Base-by-base conservation (phyloP, 2,329 filamentous ascomycete species). In the Corynespora cassiicola region DNA sequence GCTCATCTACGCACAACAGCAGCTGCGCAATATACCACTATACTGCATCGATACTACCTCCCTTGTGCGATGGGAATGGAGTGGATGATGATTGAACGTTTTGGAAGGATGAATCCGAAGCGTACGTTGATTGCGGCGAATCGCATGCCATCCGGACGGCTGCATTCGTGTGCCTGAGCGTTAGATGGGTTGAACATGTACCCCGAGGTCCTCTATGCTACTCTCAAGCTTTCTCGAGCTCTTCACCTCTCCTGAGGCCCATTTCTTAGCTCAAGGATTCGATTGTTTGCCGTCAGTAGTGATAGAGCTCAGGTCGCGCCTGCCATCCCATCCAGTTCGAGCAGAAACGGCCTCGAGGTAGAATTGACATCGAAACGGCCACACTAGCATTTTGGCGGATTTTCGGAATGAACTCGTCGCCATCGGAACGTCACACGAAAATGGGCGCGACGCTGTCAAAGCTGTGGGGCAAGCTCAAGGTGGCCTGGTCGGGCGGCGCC, bases 401-500 rank as follows among this genome's bases (percentile, higher is more conserved):
- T 17, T 7, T 20, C 12, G 5, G 8, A 6, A 12, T 11, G 6
- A 14, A 9, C 6, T 45, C 54, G 51, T 15, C 52, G 48, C 56
- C 45, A 47, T 57, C 50, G 48, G 52, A 43, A 58, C 60, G 56
- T 64, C 54, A 63, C 54, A 40, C 39, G 33, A 54, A 54, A 44
- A 61, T 58, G 45, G 48, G 56, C 41, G 53, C 54, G 29, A 36
- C 46, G 45, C 35, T 65, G 53, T 63, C 59, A 47, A 65, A 63
- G 55, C 54, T 64, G 63, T 65, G 58, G 60, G 51, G 45, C 54
- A 41, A 47, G 18, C 49, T 56, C 27, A 58, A 36, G 41, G 34
- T 43, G 39, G 49, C 47, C 17, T 53, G 41, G 44, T 46, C 37
- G n/a, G 50, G 52, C 32, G 45, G 47, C 10, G n/a, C n/a, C n/a